Evolutionary conservation across 768 basidiomycete genomes (phyloP).

Genomic region (Podaxis sp.): DNA sequence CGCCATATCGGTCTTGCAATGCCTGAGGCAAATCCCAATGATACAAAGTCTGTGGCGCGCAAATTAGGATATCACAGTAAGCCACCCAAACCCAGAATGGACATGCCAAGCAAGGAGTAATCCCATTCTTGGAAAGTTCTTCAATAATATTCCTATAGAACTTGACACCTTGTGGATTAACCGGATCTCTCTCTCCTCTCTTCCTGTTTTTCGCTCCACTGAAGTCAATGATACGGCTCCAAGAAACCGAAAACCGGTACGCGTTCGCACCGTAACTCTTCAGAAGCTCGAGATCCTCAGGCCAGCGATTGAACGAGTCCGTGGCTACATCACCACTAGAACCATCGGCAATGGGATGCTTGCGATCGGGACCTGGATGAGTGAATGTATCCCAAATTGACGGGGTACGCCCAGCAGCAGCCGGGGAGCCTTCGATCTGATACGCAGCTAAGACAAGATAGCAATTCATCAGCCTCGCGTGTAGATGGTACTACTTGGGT

Average conservation of each 20-base stretch:
- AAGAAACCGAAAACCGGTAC: conserved; percentile 75
- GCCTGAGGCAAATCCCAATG: conserved; percentile 80
- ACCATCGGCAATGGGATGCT: conserved; percentile 54
- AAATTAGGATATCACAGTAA: neutral
- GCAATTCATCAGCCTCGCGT: neutral
- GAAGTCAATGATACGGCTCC: conserved; percentile 69
- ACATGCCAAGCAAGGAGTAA: conserved; percentile 62
- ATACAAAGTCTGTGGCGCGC: conserved; percentile 53
- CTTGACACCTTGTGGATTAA: conserved; percentile 64
- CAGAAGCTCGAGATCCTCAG: conserved; percentile 63
- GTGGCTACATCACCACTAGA: conserved; percentile 66
- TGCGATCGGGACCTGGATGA: conserved; percentile 39
- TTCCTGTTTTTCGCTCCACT: conserved; percentile 8
- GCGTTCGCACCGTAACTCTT: conserved; percentile 63
- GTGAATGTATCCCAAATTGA: conserved; percentile 79
- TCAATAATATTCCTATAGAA: conserved; percentile 71
- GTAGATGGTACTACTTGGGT: neutral
- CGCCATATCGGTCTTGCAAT: conserved; percentile 71
- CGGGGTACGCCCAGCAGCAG: conserved; percentile 54
- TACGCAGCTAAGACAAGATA: conserved; percentile 50
- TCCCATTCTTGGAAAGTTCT: conserved; percentile 55
- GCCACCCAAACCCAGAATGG: neutral
- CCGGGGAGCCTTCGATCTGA: conserved; percentile 71
- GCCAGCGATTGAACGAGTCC: conserved; percentile 41
- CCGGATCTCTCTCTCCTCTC: conserved; percentile 50